Conservation (phyloP, 2,329 filamentous ascomycete genomes). For the Beauveria sp. region DNA sequence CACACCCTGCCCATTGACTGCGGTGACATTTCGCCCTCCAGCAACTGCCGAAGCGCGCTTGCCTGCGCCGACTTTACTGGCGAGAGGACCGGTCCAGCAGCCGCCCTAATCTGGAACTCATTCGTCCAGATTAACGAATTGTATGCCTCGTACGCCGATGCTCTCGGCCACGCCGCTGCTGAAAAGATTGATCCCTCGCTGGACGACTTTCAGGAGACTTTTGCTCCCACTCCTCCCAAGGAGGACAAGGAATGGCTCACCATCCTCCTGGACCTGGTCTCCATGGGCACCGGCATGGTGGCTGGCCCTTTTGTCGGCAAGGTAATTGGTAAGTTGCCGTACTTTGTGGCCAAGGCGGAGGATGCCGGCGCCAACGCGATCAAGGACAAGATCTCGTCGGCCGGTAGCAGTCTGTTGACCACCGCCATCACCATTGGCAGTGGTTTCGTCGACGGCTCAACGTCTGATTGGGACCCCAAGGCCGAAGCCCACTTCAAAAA, state of each 20-base stretch:
- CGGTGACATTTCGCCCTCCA: not conserved
- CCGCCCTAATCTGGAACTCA: slow-evolving; percentile 19
- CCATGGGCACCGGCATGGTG: slow-evolving; percentile 18
- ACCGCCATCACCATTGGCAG: not conserved
- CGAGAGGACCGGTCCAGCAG: slow-evolving; percentile 15
- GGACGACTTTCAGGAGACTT: slow-evolving; percentile 16
- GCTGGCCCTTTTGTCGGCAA: slow-evolving; percentile 22
- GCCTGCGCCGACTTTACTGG: slow-evolving; percentile 10
- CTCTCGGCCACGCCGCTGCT: slow-evolving; percentile 6
- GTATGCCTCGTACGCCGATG: slow-evolving; percentile 9
- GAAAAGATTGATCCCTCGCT: slow-evolving; percentile 13
- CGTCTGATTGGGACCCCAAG: not conserved
- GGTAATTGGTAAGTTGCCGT: not conserved
- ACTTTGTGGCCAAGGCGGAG: not conserved
- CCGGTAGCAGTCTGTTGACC: not conserved
- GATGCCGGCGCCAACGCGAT: not conserved
- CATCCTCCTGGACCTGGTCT: slow-evolving; percentile 24
- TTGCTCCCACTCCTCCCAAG: slow-evolving; percentile 11
- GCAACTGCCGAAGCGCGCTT: not conserved
- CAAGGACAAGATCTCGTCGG: not conserved
- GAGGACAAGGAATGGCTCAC: slow-evolving; percentile 18
- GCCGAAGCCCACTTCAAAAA: not conserved
- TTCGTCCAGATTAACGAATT: slow-evolving; percentile 17
- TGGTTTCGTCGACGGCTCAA: not conserved
- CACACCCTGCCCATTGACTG: not conserved